Evolutionary conservation across 148 eudicot genomes (phyloP).

Genomic region (Rhododendron simsii): DNA sequence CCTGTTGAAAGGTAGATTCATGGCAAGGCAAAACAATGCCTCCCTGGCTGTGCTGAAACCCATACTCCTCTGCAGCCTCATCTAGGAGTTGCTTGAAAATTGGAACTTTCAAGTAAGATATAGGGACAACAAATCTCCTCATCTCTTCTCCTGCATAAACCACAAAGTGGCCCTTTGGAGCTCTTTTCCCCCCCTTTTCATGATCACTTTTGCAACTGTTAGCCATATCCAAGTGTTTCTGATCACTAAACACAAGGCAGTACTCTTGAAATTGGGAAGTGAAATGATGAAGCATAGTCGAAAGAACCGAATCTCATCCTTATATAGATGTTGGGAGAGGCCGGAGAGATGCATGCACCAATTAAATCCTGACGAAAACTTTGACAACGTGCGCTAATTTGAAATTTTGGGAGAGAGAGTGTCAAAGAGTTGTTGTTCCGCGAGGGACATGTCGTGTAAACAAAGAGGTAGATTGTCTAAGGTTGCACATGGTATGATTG

Average conservation of each 20-base stretch:
- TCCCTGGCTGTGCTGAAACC: slow-evolving; percentile 19
- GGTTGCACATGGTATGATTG: neutral
- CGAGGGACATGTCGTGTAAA: neutral
- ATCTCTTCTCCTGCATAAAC: slow-evolving; percentile 56
- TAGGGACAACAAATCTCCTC: slow-evolving; percentile 47
- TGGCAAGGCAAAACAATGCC: slow-evolving; percentile 60
- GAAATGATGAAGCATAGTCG: neutral
- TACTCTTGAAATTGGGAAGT: neutral
- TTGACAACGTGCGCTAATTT: neutral
- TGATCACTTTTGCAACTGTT: neutral
- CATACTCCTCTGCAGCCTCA: slow-evolving; percentile 52
- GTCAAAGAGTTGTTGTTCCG: neutral
- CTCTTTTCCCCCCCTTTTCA: slow-evolving; percentile 11
- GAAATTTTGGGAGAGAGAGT: neutral
- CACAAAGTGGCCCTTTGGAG: slow-evolving; percentile 66
- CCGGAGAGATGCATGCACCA: neutral
- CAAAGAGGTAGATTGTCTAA: neutral
- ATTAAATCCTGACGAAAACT: neutral
- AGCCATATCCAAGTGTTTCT: neutral
- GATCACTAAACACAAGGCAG: neutral
- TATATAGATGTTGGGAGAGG: neutral
- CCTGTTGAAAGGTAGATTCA: slow-evolving; percentile 29
- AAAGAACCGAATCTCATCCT: neutral
- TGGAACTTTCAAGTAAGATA: slow-evolving; percentile 33
- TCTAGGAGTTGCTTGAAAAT: slow-evolving; percentile 40